phyloP scores from a whole-genome alignment of 495 filamentous ascomycete species.

The Durotheca rogersii region DNA sequence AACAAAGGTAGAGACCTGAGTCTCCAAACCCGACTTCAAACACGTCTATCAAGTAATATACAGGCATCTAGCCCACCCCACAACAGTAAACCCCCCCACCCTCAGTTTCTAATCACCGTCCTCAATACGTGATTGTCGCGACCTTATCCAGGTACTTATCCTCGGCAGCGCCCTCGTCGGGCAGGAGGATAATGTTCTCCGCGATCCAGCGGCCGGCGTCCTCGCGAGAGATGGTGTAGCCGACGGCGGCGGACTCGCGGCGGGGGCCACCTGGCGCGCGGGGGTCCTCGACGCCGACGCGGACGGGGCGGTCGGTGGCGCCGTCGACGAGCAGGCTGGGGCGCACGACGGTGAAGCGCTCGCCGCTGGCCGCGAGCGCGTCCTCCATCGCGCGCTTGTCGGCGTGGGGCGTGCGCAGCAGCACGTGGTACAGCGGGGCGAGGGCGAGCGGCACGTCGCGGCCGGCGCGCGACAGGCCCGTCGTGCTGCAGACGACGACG shows the following conservation, averaged over 20 bases:
- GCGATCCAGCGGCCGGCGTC: slow-evolving; percentile 46
- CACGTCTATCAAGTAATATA: no score
- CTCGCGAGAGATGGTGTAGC: slow-evolving; percentile 46
- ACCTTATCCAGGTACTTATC: slow-evolving; percentile 27
- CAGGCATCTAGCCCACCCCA: no score
- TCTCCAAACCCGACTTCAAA: no score
- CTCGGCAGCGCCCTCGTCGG: no score
- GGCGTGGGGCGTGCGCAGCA: slow-evolving; percentile 52
- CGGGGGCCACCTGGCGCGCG: no score
- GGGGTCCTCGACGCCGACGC: slow-evolving; percentile 45
- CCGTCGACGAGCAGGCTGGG: slow-evolving; percentile 33
- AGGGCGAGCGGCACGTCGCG: slow-evolving; percentile 56
- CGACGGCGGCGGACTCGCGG: slow-evolving; percentile 39
- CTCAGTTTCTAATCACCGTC: no score
- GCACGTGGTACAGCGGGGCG: slow-evolving; percentile 51
- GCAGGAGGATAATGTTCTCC: slow-evolving; percentile 25
- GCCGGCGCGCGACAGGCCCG: slow-evolving; percentile 48
- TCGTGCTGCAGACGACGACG: slow-evolving; percentile 54
- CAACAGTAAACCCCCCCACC: no score
- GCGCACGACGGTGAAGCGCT: slow-evolving; percentile 52
- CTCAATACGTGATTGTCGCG: slow-evolving; percentile 23
- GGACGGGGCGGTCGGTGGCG: slow-evolving; percentile 34
- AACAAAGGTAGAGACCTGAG: no score
- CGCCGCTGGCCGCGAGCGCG: slow-evolving; percentile 37
- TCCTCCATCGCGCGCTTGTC: slow-evolving; percentile 65